Percentiles rank a stretch among this genome's conserved stretches.
phyloP scores from a whole-genome alignment of 2,329 filamentous ascomycete genomes.

The Penicillium olsonii region DNA sequence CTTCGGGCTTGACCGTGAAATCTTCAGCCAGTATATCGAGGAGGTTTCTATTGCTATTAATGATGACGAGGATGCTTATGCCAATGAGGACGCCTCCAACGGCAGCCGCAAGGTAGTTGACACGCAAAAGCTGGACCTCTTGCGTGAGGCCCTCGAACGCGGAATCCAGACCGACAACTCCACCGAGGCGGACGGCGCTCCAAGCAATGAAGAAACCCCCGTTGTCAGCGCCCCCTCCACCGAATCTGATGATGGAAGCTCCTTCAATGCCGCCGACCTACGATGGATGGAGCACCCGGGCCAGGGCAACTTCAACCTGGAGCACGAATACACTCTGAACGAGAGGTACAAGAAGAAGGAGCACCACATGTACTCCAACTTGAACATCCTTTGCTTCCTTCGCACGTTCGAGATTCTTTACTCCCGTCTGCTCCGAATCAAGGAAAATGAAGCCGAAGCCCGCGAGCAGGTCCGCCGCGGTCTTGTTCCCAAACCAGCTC shows the following conservation, averaged over 20 bases:
- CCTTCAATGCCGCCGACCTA: constrained; percentile 49
- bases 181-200: constrained; percentile 78
- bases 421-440: constrained; percentile 78
- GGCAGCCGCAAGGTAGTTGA: constrained; percentile 63
- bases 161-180: constrained; percentile 63
- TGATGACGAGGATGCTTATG: constrained; percentile 75
- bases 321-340: constrained; percentile 70
- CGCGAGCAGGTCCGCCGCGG: constrained; percentile 72
- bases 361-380: constrained; percentile 90
- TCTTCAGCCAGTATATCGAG: constrained; percentile 65
- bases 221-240: constrained; percentile 57
- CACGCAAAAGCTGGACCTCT: constrained; percentile 72
- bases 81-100: constrained; percentile 73
- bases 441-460: constrained; percentile 74
- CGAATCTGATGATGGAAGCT: constrained; percentile 56
- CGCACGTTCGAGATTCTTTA: constrained; percentile 91
- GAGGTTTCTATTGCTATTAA: constrained; percentile 70
- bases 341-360: constrained; percentile 77
- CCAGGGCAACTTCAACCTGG: constrained; percentile 58
- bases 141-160: constrained; percentile 83
- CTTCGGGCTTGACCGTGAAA: constrained; percentile 73
- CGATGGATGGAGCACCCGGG: constrained; percentile 63
- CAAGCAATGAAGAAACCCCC: constrained; percentile 84
- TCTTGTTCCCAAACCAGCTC: constrained; percentile 74
- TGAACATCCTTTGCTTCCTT: constrained; percentile 92